Base-by-base conservation (phyloP, 2,329 filamentous ascomycete species). In the Cercospora janseana region DNA sequence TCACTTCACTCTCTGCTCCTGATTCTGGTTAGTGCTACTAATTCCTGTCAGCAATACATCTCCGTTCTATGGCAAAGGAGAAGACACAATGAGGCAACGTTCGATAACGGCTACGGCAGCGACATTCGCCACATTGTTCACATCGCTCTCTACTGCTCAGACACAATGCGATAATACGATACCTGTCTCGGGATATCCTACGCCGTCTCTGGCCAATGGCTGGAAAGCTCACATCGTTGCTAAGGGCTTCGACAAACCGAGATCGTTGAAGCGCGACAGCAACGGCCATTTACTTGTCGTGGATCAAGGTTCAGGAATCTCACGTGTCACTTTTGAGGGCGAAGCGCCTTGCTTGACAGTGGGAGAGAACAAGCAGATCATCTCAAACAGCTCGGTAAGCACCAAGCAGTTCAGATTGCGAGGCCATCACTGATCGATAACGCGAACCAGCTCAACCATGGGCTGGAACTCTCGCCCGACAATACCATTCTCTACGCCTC, bases 401-500 rank as follows among this genome's bases (percentile, higher is more conserved):
- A 3, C 4, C 2, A n/a, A 23, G 18, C 4, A 16, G 26, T 16
- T 7, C 13, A 13, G 10, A 4, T 3, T 8, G 4, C 3, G 2
- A n/a, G 20, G 21, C 7, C 13, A n/a, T n/a, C n/a, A n/a, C n/a
- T n/a, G n/a, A n/a, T n/a, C n/a, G n/a, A n/a, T n/a, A n/a, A n/a
- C n/a, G n/a, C n/a, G n/a, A n/a, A n/a, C 4, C 44, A 72, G 65
- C 60, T 76, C 24, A 81, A 80, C 52, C 77, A 80, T 58, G 77
- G 77, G 15, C 72, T 80, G 31, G 56, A 56, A 31, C 60, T 78
- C 10, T 76, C 75, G 5, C 49, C 61, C 12, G 72, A 79, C 64
- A 75, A 76, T 16, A 70, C 58, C 9, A 77, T 72, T 3, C 70
- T 80, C 4, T 79, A 77, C 56, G 77, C 73, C n/a, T 87, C 85